Evolutionary conservation across 441 rosid species (phyloP), one percentile per base, ranked within the genome.

Genomic region (Syzygium syzygioides): DNA sequence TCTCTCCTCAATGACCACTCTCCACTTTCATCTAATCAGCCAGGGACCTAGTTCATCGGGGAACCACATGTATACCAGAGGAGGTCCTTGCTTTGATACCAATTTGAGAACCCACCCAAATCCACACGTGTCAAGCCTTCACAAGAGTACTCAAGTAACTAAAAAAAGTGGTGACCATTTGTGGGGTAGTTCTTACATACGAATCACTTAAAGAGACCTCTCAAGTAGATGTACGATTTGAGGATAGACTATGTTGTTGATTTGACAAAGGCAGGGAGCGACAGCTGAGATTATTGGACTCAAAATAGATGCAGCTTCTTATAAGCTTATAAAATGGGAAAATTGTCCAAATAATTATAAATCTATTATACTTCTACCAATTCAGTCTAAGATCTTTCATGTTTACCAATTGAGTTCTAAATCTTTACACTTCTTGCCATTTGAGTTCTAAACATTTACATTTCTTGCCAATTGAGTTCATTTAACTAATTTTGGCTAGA

Each of bases 331-430:
- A 62, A 62, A 17, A n/a, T 62, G 34, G 34, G 2, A 45, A 45
- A 45, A 7, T 45, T 45, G 10, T 45, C 2, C 0, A 45, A 45
- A 45, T 0, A 45, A 0, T 45, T 9, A 1, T 45, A 45, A 45
- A 45, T 7, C 8, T 45, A 45, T 45, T 45, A 2, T 0, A 45
- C 9, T 45, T 45, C 7, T 45, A 1, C 0, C 9, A 45, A 45
- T 45, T 45, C 9, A 45, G 7, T 45, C 9, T 0, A 7, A 45
- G 7, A 45, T 0, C 9, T 45, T 7, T 45, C 48, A 45, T 7
- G 48, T 45, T 45, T 45, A 2, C 48, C 2, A 45, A 45, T 45
- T 7, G 10, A 45, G 48, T 7, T 2, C 2, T 45, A 45, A 45
- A 45, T 7, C 9, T 45, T 45, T 45, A 45, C 10, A 45, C 2